A percentile compares a stretch with the other conserved stretches of the same genome.
phyloP scores from a whole-genome alignment of 805 yeast genomes.

The Lachancea meyersii region DNA sequence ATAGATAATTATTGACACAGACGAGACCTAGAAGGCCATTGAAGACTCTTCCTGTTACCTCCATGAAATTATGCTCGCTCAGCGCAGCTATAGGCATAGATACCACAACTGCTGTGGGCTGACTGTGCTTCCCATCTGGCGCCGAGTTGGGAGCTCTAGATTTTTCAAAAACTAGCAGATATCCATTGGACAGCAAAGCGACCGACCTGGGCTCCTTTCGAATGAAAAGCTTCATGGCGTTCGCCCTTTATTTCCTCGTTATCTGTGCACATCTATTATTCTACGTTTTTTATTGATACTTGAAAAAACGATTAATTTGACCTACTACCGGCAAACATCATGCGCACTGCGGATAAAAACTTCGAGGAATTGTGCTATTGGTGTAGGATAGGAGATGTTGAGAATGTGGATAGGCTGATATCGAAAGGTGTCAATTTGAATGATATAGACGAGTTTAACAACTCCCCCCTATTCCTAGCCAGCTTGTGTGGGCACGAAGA shows the following conservation, averaged over 20 bases:
- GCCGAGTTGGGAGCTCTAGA: conserved; percentile 26
- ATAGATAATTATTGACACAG: conserved; percentile 47
- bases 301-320: not conserved
- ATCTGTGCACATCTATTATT: too few relatives aligned
- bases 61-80: conserved; percentile 36
- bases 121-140: conserved; percentile 17
- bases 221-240: conserved; percentile 53
- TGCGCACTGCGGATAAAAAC: conserved; percentile 19
- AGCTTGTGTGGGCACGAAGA: conserved; percentile 68
- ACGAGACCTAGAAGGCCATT: conserved; percentile 60
- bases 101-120: conserved; percentile 45
- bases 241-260: too few relatives aligned
- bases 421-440: conserved; percentile 44
- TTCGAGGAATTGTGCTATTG: conserved; percentile 53
- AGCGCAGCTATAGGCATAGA: conserved; percentile 42
- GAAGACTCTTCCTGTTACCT: conserved; percentile 32
- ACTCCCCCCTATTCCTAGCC: conserved; percentile 68
- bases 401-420: conserved; percentile 51
- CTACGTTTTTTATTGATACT: too few relatives aligned
- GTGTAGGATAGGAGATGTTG: conserved; percentile 64
- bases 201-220: conserved; percentile 63
- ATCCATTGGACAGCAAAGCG: conserved; percentile 53
- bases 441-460: conserved; percentile 62
- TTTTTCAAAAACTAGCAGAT: conserved; percentile 52
- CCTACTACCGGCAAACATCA: not conserved